These are phyloP conservation scores for Bryum argenteum DNA, from an alignment of 225 moss, liverwort and hornwort genomes.

Conservation along the genomic window DNA sequence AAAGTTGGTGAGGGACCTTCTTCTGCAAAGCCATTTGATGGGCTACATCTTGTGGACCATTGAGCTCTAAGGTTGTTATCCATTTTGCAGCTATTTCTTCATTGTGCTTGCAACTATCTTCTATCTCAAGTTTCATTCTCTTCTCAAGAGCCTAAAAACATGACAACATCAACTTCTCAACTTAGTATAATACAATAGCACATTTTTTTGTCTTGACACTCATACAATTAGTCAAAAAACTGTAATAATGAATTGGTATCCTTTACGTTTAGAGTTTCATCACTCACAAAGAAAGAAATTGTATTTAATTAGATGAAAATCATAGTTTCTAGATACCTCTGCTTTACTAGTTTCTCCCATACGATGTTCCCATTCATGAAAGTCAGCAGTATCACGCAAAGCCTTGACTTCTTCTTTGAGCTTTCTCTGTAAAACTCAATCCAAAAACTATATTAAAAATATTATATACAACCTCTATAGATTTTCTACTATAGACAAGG, in stretches of 20 bases:
- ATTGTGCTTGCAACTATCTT: constrained; percentile 42
- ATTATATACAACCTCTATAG: no score
- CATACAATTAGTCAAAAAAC: not conserved
- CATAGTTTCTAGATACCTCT: constrained; percentile 29
- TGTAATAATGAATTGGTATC: no score
- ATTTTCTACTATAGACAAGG: not conserved
- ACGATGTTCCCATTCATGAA: constrained; percentile 48
- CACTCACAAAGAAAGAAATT: no score
- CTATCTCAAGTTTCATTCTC: constrained; percentile 43
- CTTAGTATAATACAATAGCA: no score
- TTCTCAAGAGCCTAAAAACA: constrained; percentile 35
- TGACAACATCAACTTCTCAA: constrained; percentile 11
- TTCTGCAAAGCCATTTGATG: constrained; percentile 48
- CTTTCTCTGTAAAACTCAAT: constrained; percentile 34
- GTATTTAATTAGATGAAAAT: not conserved
- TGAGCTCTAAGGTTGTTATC: constrained; percentile 35
- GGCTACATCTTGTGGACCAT: constrained; percentile 62
- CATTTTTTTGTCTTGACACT: not conserved
- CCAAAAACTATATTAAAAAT: no score
- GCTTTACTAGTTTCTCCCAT: constrained; percentile 38
- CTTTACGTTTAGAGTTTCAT: no score
- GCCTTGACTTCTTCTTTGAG: constrained; percentile 53
- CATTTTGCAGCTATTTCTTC: constrained; percentile 53
- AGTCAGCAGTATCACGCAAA: constrained; percentile 40
- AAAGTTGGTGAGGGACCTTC: constrained; percentile 61